A percentile compares a stretch with the other conserved stretches of the same genome.
These are phyloP conservation scores for Arthrobotrys sinensis DNA, from an alignment of 2,329 filamentous ascomycete species.

Conservation along the genomic window DNA sequence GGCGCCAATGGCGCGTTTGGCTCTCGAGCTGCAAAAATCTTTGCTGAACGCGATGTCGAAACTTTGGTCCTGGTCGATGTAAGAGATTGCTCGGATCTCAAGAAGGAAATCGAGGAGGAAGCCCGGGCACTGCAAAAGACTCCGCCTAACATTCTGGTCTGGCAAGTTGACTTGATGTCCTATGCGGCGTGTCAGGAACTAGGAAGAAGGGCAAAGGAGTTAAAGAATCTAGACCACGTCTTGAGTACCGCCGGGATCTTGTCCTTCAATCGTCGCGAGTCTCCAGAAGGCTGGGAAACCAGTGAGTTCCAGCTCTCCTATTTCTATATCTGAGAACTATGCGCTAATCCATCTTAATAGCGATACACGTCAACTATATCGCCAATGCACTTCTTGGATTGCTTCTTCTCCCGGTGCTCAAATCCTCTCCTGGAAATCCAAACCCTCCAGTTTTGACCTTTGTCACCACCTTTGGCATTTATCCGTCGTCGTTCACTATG, in stretches of 20 bases:
- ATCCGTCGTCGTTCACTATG: constrained; percentile 68
- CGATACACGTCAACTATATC: constrained; percentile 67
- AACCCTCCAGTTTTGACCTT: constrained; percentile 67
- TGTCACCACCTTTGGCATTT: constrained; percentile 68
- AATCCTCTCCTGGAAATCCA: constrained; percentile 65
- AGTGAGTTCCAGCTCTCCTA: constrained; percentile 63
- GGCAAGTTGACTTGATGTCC: constrained; percentile 67
- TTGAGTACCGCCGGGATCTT: constrained; percentile 68
- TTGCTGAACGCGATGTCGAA: constrained; percentile 66
- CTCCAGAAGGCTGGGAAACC: constrained; percentile 68
- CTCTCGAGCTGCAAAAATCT: constrained; percentile 67
- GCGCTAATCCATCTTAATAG: constrained; percentile 52
- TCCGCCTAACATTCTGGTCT: constrained; percentile 66
- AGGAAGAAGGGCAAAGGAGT: constrained; percentile 64
- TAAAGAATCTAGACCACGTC: constrained; percentile 67
- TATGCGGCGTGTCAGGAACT: constrained; percentile 66
- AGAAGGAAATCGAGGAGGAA: constrained; percentile 66
- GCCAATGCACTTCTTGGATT: constrained; percentile 66
- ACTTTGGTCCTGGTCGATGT: constrained; percentile 68
- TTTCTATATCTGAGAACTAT: constrained; percentile 21
- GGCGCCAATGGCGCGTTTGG: constrained; percentile 66
- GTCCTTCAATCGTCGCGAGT: constrained; percentile 66
- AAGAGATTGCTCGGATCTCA: constrained; percentile 66
- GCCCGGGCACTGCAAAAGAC: constrained; percentile 63
- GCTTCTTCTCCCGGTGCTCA: constrained; percentile 66